Evolutionary conservation across 331 rosid genomes (phyloP), one percentile per base, ranked within the genome.

Genomic region (Pyracantha coccinea): DNA sequence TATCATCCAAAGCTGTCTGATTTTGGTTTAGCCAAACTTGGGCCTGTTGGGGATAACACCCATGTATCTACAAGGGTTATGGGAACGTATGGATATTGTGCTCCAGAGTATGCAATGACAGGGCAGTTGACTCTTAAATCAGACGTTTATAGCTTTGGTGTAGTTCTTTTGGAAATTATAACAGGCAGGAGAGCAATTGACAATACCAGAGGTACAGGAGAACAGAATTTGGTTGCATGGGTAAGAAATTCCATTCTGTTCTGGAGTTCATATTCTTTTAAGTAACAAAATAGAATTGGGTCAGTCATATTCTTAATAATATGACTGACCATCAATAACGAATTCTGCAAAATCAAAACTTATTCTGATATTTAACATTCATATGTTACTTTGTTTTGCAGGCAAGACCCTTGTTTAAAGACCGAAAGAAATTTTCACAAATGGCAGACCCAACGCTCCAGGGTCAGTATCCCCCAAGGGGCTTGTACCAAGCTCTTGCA

Each of bases 1-100:
- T 94, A 82, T 86, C 93, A 87, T 76, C 97, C 99, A n/a, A 91
- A 92, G 83, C 86, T 94, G 70, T 94, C 99, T 74, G 99, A 94
- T 85, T 94, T 94, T 78, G 99, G 99, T 60, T 84, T 94, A 84
- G 99, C 99, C 47, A 94, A 91, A 77, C 89, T 94, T 4, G 99
- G 99, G 50, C 99, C 99, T 21, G 97, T 94, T 32, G 99, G 99
- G 52, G 99, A 94, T 52, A 90, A 94, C 86, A 94, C 97, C 31
- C 97, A 94, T 77, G 99, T 94, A n/a, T 94, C 97, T 31, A 94
- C 99, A 2, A 88, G 99, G 83, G 96, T 94, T 66, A 94, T 92
- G 99, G 99, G 98, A 12, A 93, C 98, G 52, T 93, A 93, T 52
- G 96, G 98, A 74, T 93, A 93, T 82, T 93, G 98, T 83, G 97